Conservation (phyloP, 208 protist species). For the Trypanosoma theileri region DNA sequence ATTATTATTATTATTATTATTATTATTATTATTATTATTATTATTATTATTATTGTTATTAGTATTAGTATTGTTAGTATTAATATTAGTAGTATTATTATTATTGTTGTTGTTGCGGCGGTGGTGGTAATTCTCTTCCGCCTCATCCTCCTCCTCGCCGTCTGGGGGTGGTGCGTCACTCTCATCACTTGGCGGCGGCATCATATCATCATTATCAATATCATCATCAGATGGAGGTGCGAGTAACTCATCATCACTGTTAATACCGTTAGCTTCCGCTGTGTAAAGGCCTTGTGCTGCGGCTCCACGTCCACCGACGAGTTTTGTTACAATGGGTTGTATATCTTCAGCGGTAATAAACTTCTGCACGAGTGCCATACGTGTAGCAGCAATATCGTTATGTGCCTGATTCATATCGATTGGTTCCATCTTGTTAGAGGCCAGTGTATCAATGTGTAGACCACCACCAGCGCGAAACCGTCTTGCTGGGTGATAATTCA, state of each 20-base stretch:
- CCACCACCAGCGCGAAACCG: conserved; percentile 32
- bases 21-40: too few species aligned
- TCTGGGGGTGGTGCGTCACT: conserved; percentile 20
- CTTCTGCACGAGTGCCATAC: conserved; percentile 20
- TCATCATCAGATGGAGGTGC: conserved; percentile 23
- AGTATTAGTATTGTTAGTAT: too few species aligned
- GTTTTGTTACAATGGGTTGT: conserved; percentile 7
- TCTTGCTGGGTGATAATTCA: conserved; percentile 26
- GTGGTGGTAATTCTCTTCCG: too few species aligned
- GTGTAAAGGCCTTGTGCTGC: not conserved
- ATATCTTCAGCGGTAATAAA: conserved; percentile 29
- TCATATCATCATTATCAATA: conserved; percentile 12
- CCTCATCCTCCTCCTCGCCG: conserved; percentile 11
- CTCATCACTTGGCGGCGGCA: conserved; percentile 22
- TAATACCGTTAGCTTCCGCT: conserved; percentile 2
- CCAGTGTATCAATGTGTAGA: conserved; percentile 10
- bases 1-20: conserved; percentile 1
- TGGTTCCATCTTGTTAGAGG: conserved; percentile 10
- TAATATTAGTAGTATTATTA: too few species aligned
- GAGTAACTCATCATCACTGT: conserved; percentile 18
- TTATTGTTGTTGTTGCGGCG: too few species aligned
- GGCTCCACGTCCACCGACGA: not conserved
- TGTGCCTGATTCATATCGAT: conserved; percentile 17
- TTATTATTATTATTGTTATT: too few species aligned
- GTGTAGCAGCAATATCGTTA: conserved; percentile 1